These are phyloP conservation scores for Erodium texanum DNA, from an alignment of 441 rosid species.

Conservation along the genomic window DNA sequence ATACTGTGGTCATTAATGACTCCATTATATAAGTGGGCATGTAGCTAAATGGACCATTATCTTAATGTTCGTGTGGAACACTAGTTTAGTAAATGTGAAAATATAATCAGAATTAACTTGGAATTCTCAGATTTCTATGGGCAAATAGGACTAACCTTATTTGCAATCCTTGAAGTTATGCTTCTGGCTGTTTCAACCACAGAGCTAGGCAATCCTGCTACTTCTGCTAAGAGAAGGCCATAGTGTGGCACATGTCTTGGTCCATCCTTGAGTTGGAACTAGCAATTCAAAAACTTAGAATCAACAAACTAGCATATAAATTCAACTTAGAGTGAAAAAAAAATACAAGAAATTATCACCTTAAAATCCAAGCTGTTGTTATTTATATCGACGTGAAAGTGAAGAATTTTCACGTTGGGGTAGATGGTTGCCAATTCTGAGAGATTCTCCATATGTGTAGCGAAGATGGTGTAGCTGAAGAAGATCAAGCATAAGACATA, in stretches of 20 bases:
- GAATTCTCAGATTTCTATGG: background rate
- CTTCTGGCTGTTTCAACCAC: slow-evolving; percentile 72
- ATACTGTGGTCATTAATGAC: too few relatives aligned
- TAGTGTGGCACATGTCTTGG: slow-evolving; percentile 66
- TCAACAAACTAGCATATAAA: slow-evolving; percentile 8
- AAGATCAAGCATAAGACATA: slow-evolving; percentile 4
- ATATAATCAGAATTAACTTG: background rate
- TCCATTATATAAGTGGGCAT: too few relatives aligned
- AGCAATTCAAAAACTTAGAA: slow-evolving; percentile 15
- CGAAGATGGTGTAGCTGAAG: slow-evolving; percentile 80
- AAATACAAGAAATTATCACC: slow-evolving; percentile 30
- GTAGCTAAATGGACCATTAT: too few relatives aligned
- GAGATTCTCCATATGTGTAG: slow-evolving; percentile 91
- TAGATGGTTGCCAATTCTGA: slow-evolving; percentile 76
- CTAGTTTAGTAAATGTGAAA: too few relatives aligned
- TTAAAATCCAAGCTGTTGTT: slow-evolving; percentile 82
- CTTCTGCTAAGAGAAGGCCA: slow-evolving; percentile 79
- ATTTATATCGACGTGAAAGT: slow-evolving; percentile 61
- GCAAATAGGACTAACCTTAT: slow-evolving; percentile 36
- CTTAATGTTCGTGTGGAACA: too few relatives aligned
- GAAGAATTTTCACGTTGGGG: slow-evolving; percentile 83
- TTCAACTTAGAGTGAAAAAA: background rate
- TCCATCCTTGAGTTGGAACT: slow-evolving; percentile 89
- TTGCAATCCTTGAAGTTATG: slow-evolving; percentile 60
- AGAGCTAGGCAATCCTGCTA: slow-evolving; percentile 79